Evolutionary conservation across 1,139 yeast genomes (phyloP), one percentile per base, ranked within the genome.

Genomic region (Spathaspora sp.): DNA sequence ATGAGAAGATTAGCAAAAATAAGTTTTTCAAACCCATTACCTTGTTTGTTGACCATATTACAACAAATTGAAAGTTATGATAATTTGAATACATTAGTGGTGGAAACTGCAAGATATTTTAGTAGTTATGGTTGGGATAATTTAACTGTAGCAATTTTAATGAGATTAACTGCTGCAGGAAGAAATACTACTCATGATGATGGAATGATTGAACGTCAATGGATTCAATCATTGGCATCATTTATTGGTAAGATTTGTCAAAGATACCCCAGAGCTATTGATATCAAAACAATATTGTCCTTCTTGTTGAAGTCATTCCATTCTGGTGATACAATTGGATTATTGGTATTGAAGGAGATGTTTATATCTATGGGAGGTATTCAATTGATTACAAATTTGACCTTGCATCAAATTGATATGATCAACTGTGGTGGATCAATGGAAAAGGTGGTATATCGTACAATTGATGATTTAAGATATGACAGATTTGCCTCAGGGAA

Each of bases 61-160:
- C 81, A 79, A 47, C 91, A 85, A 57, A 83, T 93, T 50, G 99
- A 95, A 63, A 89, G 96, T 68, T 95, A 93, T 60, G 97, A 88
- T 60, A 93, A 90, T 60, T 78, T 90, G 53, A 89, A 84, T 45
- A 83, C 81, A 40, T 72, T 90, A 47, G 84, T 93, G 10, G 91
- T 89, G 9, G 87, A 86, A 46, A 82, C 96, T 2, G 91, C 97
- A 0, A 72, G 84, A 41, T 86, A 83, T 57, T 89, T 90, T 61
- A 86, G 86, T 47, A 77, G 72, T 7, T 84, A 86, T 59, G 93
- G 91, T 0, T 90, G 96, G 91, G 98, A 91, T 61, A 87, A 83
- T 1, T 67, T 91, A 38, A 85, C 93, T 1, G 83, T 81, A 55
- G 91, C 88, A 1, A 68, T 91, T 7, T 69, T 90, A 61, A 77